Base-by-base conservation (phyloP, 2,329 filamentous ascomycete species). In the Onygenales sp. region DNA sequence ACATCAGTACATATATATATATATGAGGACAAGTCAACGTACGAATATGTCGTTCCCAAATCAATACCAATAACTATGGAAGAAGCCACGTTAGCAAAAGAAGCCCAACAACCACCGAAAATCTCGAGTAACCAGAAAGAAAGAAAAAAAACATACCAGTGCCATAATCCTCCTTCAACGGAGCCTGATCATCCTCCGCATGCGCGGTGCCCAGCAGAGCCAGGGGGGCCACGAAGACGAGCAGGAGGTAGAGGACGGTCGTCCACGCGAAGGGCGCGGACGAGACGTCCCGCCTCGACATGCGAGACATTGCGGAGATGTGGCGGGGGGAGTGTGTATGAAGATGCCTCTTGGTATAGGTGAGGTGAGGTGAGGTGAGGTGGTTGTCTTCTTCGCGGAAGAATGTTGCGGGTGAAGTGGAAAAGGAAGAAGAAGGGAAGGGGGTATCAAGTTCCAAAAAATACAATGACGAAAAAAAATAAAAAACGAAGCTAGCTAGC, bases 1-100 rank as follows among this genome's bases (percentile, higher is more conserved):
- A 46, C 45, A 11, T 17, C 27, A 6, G 17, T 10, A 1, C 17
- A 17, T 17, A 35, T 27, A 27, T 27, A 27, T 27, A 27, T 27
- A 4, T 27, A 27, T 2, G 21, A 2, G 21, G 21, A 4, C 21
- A 27, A 27, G 7, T 38, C 9, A 10, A 62, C 69, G 35, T 67
- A 72, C 62, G 79, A 82, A 72, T 83, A 83, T 61, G 90, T 95
- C 51, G 90, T 95, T 76, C 90, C 90, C 69, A 95, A 75, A 85
- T 95, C 89, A 76, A 95, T 95, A 83, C 90, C 90, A 66, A 95
- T 91, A 64, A 95, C 89, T 79, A 61, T 47, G n/a, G n/a, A 2
- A 31, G 5, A n/a, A 41, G 10, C 31, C 11, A 31, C 47, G 41
- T 14, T 6, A 43, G 21, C 10, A 45, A 35, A 46, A 17, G 44